Conservation (phyloP, 345 rosid species). For the Citrus reticulata region DNA sequence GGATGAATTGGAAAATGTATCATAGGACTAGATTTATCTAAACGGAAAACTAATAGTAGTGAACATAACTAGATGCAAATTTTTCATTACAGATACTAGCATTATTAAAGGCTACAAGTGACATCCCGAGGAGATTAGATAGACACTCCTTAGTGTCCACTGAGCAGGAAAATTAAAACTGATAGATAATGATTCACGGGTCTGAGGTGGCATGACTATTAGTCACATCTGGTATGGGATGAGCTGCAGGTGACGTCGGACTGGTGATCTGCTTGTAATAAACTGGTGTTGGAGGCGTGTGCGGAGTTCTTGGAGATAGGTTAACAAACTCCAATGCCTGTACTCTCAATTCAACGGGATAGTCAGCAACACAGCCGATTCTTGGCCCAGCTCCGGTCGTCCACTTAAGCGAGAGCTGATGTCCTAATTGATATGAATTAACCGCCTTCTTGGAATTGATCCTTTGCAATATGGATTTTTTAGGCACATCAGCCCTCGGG, state of each 20-base stretch:
- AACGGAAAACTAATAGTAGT: no score
- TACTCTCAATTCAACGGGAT: conserved; percentile 64
- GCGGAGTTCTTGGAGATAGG: conserved; percentile 60
- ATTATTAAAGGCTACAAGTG: not conserved
- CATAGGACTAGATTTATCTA: no score
- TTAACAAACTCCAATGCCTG: conserved; percentile 80
- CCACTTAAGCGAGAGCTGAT: conserved; percentile 79
- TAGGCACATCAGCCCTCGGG: conserved; percentile 63
- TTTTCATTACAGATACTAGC: not conserved
- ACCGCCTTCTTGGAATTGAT: conserved; percentile 75
- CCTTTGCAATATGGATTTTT: conserved; percentile 51
- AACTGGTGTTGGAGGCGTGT: conserved; percentile 27
- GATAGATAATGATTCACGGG: not conserved
- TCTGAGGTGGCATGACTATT: conserved; percentile 4
- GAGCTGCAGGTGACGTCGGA: conserved; percentile 23
- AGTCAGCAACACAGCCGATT: conserved; percentile 88
- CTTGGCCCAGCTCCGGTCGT: conserved; percentile 82
- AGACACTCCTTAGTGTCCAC: not conserved
- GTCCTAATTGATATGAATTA: conserved; percentile 64
- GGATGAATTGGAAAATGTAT: not conserved
- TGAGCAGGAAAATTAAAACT: not conserved
- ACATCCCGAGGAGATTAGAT: not conserved
- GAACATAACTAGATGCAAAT: not conserved
- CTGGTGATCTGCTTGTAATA: conserved; percentile 4
- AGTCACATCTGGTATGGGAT: not conserved